Conservation (phyloP, 2,329 filamentous ascomycete species). For the Keithomyces neogunnii region DNA sequence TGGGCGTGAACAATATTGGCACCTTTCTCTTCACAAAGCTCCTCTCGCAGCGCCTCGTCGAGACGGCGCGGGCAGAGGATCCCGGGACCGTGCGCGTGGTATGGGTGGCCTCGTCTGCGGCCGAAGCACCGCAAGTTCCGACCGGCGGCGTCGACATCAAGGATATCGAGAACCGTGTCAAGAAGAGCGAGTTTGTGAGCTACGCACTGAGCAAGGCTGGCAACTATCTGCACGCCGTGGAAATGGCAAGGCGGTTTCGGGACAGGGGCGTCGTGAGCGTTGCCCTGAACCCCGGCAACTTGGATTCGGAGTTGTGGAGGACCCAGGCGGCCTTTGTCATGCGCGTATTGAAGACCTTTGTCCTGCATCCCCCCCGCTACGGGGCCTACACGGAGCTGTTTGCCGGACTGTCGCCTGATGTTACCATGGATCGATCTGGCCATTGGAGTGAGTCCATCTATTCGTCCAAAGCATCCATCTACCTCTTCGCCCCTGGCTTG, state of each 20-base stretch:
- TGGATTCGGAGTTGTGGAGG: slow-evolving; percentile 25
- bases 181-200: neutral
- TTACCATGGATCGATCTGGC: slow-evolving; percentile 29
- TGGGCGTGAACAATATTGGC: slow-evolving; percentile 33
- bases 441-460: slow-evolving; percentile 16
- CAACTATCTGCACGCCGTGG: slow-evolving; percentile 22
- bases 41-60: slow-evolving; percentile 23
- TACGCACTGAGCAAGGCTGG: slow-evolving; percentile 20
- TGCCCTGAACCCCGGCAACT: slow-evolving; percentile 30
- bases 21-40: slow-evolving; percentile 30
- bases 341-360: neutral
- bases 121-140: slow-evolving; percentile 8
- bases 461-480: no score
- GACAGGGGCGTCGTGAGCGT: slow-evolving; percentile 19
- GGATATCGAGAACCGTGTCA: neutral
- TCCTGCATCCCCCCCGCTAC: slow-evolving; percentile 18
- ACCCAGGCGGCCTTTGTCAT: neutral
- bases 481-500: neutral
- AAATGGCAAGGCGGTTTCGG: slow-evolving; percentile 19
- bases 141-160: slow-evolving; percentile 13
- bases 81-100: slow-evolving; percentile 19
- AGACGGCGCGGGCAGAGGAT: slow-evolving; percentile 22
- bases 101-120: slow-evolving; percentile 20
- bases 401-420: slow-evolving; percentile 32
- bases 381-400: slow-evolving; percentile 42